These are phyloP conservation scores for Cymbidium sinense DNA, from an alignment of 106 monocot species.

Conservation along the genomic window DNA sequence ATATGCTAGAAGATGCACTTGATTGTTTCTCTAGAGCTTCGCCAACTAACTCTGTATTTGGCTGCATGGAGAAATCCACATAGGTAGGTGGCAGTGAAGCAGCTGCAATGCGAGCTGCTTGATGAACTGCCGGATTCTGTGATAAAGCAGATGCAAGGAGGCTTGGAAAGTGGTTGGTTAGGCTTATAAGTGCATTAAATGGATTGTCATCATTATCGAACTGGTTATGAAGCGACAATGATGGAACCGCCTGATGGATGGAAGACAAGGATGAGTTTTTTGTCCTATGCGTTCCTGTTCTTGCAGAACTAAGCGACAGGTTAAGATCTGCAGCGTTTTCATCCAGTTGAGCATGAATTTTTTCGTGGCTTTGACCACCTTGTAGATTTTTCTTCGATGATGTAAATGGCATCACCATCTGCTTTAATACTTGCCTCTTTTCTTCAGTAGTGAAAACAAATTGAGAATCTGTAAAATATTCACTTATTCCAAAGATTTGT, in stretches of 20 bases:
- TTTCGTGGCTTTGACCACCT: conserved; percentile 6
- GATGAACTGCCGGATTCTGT: conserved; percentile 65
- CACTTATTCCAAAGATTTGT: too few species aligned
- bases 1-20: conserved; percentile 26
- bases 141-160: conserved; percentile 42
- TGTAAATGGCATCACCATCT: conserved; percentile 4
- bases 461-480: neutral
- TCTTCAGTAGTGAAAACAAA: conserved; percentile 2
- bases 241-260: conserved; percentile 17
- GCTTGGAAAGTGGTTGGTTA: conserved; percentile 43
- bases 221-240: conserved; percentile 22
- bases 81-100: conserved; percentile 32
- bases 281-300: conserved; percentile 7
- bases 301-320: conserved; percentile 10
- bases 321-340: conserved; percentile 12
- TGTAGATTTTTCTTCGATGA: conserved; percentile 6
- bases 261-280: conserved; percentile 20
- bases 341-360: neutral
- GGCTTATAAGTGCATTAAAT: conserved; percentile 21
- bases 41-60: conserved; percentile 9
- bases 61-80: conserved; percentile 6
- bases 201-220: conserved; percentile 25
- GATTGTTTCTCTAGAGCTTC: conserved; percentile 4
- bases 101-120: conserved; percentile 58
- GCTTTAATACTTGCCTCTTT: neutral